These are phyloP conservation scores for Physcomitrellopsis africana DNA, from an alignment of 225 moss, liverwort and hornwort species.

Conservation along the genomic window DNA sequence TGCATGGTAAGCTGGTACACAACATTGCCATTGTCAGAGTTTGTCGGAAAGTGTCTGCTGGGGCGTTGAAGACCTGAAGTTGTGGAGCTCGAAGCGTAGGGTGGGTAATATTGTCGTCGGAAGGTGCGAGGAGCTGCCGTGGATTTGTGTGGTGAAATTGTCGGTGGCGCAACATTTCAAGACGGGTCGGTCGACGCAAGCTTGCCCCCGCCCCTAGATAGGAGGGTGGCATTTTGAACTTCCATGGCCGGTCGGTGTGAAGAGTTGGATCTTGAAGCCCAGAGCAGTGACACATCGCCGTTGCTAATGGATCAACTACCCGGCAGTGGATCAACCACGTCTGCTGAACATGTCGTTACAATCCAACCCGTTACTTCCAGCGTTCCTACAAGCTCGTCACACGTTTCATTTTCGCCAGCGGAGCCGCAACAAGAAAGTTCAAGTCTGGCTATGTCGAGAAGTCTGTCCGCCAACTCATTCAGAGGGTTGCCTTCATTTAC, in stretches of 20 bases:
- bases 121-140: background rate
- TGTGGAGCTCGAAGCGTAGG: background rate
- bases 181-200: slow-evolving; percentile 31
- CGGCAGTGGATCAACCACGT: background rate
- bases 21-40: background rate
- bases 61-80: background rate
- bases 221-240: slow-evolving; percentile 40
- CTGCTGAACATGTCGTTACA: slow-evolving; percentile 49
- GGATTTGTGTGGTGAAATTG: background rate
- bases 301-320: slow-evolving; percentile 56
- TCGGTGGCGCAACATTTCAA: slow-evolving; percentile 25
- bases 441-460: slow-evolving; percentile 33
- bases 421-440: slow-evolving; percentile 23
- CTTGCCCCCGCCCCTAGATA: slow-evolving; percentile 31
- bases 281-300: slow-evolving; percentile 56
- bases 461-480: slow-evolving; percentile 37
- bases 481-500: slow-evolving; percentile 41
- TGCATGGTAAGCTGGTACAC: background rate
- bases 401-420: slow-evolving; percentile 4
- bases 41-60: background rate
- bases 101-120: background rate
- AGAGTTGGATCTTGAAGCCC: slow-evolving; percentile 56
- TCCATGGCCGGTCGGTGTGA: slow-evolving; percentile 57
- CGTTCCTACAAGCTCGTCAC: slow-evolving; percentile 12
- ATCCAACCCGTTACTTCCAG: slow-evolving; percentile 30